Base-by-base conservation (phyloP, 148 eudicot species). In the Limonium bicolor region DNA sequence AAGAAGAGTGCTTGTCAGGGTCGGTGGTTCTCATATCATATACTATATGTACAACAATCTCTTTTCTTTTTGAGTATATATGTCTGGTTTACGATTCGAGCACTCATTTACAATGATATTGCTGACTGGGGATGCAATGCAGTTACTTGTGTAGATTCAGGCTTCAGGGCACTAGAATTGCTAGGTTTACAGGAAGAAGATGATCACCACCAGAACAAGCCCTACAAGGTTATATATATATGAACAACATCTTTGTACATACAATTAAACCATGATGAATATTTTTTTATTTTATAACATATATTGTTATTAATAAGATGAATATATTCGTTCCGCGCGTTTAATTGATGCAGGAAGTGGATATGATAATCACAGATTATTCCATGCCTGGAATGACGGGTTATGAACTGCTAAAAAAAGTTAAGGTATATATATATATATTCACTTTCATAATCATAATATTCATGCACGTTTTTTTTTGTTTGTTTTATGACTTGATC, bases 131-230 rank as follows among this genome's bases (percentile, higher is more conserved):
- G n/a, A 15, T 43, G 5, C 16, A 3, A 21, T 24, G 35, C 63
- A 79, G 87, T 79, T 36, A 79, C 87, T 11, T 77, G 54, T 22
- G 80, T 76, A 16, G 83, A 80, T 50, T 80, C 88, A 56, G 88
- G 88, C 38, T 58, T 41, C 18, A 80, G 76, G 40, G 88, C 88
- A 27, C 40, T 80, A 53, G 74, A 76, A 31, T 66, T 72, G 28
- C 56, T 80, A 29, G 87, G 87, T 2, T 62, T 79, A 61, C 55
- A 51, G 19, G 59, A 64, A 27, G 67, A 67, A 18, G 46, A 47
- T 4, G 37, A 51, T 12, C 30, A 20, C 19, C 46, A 56, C 7
- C 18, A 44, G 5, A 6, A 40, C 26, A 24, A 40, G n/a, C n/a
- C n/a, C n/a, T n/a, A n/a, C n/a, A n/a, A n/a, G n/a, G n/a, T n/a